Evolutionary conservation across 2,329 filamentous ascomycete genomes (phyloP), one percentile per base, ranked within the genome.

Genomic region (Lachnellula occidentalis): DNA sequence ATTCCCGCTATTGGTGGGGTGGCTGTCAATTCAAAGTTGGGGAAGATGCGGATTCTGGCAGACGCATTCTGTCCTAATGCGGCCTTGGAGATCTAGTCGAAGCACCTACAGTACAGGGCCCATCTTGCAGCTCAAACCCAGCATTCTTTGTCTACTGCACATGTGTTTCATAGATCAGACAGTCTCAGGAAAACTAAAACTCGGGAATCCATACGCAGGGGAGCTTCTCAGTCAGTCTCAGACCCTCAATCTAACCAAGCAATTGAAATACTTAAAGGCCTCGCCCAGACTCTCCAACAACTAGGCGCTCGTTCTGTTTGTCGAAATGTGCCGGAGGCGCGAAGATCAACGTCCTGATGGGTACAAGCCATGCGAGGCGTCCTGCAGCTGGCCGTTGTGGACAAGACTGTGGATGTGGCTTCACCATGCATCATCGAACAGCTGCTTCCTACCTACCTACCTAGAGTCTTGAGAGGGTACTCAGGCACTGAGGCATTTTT

Each of bases 141-240:
- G 48, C 15, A 48, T 34, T 59, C 60, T 62, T 65, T 65, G 57
- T 62, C 56, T 59, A 19, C 53, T 43, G 43, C 21, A 42, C 45
- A 42, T 17, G 14, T 37, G 61, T 65, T 65, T 65, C 61, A 63
- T 50, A 19, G 46, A 48, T 54, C 45, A 53, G 54, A 64, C 55
- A 61, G 57, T 62, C 56, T 62, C 53, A 57, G 54, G 14, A 41
- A 47, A 24, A 48, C 31, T 37, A 55, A 50, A 39, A 46, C 55
- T 64, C 49, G 58, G 58, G 37, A 57, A 34, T 57, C 61, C 56
- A 61, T 55, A 42, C 21, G 37, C 48, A 56, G 45, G 58, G 51
- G 34, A 37, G 37, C 14, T 46, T 58, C 17, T 58, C 46, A 54
- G 43, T 54, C 56, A 56, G 58, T 61, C 58, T 61, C 59, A 59